Evolutionary conservation across 1,284 basidiomycete species (phyloP), one percentile per base, ranked within the genome.

Genomic region (Cryptococcus amylolentus): DNA sequence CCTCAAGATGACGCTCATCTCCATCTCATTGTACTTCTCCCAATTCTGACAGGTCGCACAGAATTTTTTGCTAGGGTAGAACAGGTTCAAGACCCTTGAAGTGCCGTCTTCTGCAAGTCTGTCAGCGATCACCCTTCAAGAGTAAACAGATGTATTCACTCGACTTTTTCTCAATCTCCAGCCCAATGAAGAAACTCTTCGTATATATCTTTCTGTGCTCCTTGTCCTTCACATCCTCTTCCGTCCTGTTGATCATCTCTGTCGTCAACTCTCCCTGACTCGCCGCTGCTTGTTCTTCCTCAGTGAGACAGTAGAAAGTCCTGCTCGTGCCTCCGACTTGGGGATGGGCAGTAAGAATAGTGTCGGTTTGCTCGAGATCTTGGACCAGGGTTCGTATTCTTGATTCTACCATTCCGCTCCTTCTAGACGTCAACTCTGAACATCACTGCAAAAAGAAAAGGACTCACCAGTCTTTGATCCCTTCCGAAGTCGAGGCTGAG

Each of bases 381-480:
- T 95, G 93, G 51, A 98, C 91, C 23, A 99, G 83, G 75, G 94
- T 93, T 52, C 96, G 87, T 78, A 98, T 84, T 68, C 89, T 86
- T 47, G 94, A 97, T 79, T 99, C 95, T n/a, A 99, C 96, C 26
- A 92, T 94, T 50, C 93, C 93, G 49, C 89, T 81, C 89, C 89
- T 91, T 58, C 16, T n/a, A 26, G 3, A 35, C n/a, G 28, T 55
- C 43, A 55, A 41, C 31, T 12, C 26, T 35, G 48, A 47, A 27
- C 31, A 48, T 26, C 37, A 13, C 14, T 18, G 55, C 42, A 28
- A 48, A 48, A 28, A 26, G 20, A 13, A 48, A 41, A 3, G 23
- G 39, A 77, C 84, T 54, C 73, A 93, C 96, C 96, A 99, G 79
- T 97, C 97, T 62, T 93, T 86, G 75, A 98, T 93, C 18, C 88